Percentiles rank a stretch among this genome's conserved stretches.
Conservation (phyloP, 305 asterid genomes). For the Fraxinus albicans region DNA sequence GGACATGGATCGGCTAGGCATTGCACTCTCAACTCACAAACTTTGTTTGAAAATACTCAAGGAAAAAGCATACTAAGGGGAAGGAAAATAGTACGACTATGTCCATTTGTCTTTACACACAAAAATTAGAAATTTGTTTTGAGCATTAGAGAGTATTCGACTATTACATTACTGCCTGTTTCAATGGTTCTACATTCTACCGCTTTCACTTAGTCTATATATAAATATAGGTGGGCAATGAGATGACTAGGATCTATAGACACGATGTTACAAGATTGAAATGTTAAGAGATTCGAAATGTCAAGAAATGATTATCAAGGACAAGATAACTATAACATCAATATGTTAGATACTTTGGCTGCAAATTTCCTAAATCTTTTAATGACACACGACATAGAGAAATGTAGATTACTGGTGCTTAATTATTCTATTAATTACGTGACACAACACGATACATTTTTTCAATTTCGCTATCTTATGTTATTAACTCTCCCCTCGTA, state of each 20-base stretch:
- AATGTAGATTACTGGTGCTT: not conserved
- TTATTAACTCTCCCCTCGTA: not conserved
- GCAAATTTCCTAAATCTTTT: not conserved
- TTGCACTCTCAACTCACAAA: not conserved
- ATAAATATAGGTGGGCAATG: not conserved
- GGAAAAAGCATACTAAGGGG: no score
- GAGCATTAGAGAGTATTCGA: not conserved
- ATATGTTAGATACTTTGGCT: not conserved
- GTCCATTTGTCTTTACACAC: not conserved
- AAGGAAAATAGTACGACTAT: not conserved
- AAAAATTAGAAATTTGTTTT: not conserved
- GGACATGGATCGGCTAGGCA: not conserved
- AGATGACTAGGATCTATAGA: not conserved
- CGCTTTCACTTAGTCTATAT: not conserved
- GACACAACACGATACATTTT: not conserved
- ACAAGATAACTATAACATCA: not conserved
- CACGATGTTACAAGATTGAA: not conserved
- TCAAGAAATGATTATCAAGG: not conserved
- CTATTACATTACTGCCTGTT: no score
- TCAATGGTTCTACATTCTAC: not conserved
- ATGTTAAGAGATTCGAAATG: not conserved
- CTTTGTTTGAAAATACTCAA: not conserved
- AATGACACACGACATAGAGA: not conserved
- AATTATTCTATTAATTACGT: not conserved
- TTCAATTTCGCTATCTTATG: not conserved